Percentiles rank a stretch among this genome's conserved stretches.
These are phyloP conservation scores for Zizania palustris DNA, from an alignment of 202 grass and related monocot genomes.

Conservation along the genomic window DNA sequence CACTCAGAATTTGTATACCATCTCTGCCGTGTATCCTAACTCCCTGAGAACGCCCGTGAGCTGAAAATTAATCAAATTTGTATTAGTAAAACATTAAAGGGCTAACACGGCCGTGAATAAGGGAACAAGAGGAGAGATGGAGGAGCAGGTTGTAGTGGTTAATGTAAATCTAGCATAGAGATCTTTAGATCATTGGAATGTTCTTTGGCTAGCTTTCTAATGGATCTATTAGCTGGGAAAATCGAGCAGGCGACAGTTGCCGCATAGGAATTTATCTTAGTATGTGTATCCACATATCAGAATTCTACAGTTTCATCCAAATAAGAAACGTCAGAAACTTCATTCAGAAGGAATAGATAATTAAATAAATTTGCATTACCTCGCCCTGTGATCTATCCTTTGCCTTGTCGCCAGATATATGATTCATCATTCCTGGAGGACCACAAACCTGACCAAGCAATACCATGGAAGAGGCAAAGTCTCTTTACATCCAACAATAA, in stretches of 20 bases:
- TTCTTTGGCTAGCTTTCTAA: neutral
- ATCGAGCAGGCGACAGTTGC: neutral
- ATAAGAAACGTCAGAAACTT: neutral
- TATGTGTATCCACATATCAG: neutral
- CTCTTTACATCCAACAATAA: constrained; percentile 6
- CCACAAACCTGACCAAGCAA: constrained; percentile 81
- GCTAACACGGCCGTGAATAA: neutral
- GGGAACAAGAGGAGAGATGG: neutral
- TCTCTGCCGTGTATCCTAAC: constrained; percentile 69
- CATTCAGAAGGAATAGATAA: neutral
- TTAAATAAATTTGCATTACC: constrained; percentile 43
- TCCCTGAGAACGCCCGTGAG: constrained; percentile 80
- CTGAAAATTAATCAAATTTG: constrained; percentile 45
- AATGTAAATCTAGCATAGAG: constrained; percentile 15
- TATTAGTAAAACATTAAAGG: neutral
- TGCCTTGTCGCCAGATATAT: constrained; percentile 91
- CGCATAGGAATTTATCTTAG: neutral
- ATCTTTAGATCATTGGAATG: constrained; percentile 6
- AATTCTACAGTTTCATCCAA: neutral
- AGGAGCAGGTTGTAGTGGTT: neutral
- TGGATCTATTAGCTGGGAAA: neutral
- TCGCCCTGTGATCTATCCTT: constrained; percentile 88
- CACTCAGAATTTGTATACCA: constrained; percentile 95
- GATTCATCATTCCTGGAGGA: constrained; percentile 93
- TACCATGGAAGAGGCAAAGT: neutral